Conservation (phyloP, 2,329 filamentous ascomycete genomes). For the Paraphaeosphaeria minitans region DNA sequence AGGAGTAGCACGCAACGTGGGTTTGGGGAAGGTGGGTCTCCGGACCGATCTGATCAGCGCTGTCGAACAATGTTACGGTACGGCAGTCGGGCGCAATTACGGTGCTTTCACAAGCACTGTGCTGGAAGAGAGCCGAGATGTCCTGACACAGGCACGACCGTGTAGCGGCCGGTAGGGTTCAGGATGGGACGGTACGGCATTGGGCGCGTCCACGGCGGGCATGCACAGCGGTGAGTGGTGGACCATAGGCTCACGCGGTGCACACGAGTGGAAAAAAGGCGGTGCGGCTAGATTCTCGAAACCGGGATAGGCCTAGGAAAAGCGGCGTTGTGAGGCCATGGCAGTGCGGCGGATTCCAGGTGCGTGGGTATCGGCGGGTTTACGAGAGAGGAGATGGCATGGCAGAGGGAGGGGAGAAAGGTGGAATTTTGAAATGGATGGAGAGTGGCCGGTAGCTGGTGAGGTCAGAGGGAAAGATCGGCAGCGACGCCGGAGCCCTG, state of each 20-base stretch:
- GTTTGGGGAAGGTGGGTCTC: constrained; percentile 31
- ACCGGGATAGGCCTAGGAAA: constrained; percentile 18
- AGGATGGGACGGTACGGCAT: constrained; percentile 33
- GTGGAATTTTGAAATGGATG: constrained; percentile 22
- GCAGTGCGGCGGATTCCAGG: constrained; percentile 15
- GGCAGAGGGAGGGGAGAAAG: constrained; percentile 17
- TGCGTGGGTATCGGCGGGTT: constrained; percentile 7
- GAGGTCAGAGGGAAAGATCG: constrained; percentile 34
- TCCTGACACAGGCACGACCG: constrained; percentile 32
- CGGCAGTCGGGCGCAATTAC: constrained; percentile 20
- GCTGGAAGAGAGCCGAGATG: constrained; percentile 22
- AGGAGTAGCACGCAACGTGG: constrained; percentile 24
- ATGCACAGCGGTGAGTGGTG: constrained; percentile 17
- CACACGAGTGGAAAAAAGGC: constrained; percentile 6
- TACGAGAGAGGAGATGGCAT: constrained; percentile 12
- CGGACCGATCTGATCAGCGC: constrained; percentile 28
- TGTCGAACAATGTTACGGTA: constrained; percentile 33
- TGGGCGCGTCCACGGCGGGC: constrained; percentile 32
- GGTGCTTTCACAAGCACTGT: constrained; percentile 22
- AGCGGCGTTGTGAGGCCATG: constrained; percentile 27
- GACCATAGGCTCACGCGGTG: constrained; percentile 16
- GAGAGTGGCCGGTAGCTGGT: constrained; percentile 18
- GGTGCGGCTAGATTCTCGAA: background rate
- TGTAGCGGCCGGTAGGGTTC: constrained; percentile 35
- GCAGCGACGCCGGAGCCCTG: constrained; percentile 22